These are phyloP conservation scores for Metarhizium robertsii DNA, from an alignment of 2,329 filamentous ascomycete species.

Conservation along the genomic window DNA sequence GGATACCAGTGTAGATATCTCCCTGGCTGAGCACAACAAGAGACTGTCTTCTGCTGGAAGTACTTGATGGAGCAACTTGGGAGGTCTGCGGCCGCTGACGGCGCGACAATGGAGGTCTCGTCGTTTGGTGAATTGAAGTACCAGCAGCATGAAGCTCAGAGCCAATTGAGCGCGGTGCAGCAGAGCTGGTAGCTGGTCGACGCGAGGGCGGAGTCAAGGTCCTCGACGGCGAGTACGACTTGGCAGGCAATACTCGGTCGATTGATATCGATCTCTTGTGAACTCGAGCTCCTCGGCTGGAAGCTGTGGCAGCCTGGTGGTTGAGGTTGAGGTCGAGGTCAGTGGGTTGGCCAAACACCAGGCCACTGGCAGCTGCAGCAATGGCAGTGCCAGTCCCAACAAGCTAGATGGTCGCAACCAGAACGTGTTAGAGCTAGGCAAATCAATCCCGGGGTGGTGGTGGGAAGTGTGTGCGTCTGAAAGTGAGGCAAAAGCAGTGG, in stretches of 20 bases:
- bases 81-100: conserved; percentile 27
- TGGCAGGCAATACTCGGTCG: conserved; percentile 22
- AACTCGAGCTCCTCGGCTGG: conserved; percentile 7
- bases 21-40: conserved; percentile 16
- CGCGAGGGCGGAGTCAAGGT: conserved; percentile 3
- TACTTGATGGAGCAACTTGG: conserved; percentile 32
- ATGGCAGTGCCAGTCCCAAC: conserved; percentile 53
- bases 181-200: conserved; percentile 6
- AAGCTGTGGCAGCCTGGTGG: conserved; percentile 12
- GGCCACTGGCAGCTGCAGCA: conserved; percentile 48
- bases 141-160: conserved; percentile 13
- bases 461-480: neutral
- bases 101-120: conserved; percentile 26
- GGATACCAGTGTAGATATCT: neutral
- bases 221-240: conserved; percentile 1
- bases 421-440: conserved; percentile 12
- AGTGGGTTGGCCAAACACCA: conserved; percentile 47
- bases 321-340: conserved; percentile 33
- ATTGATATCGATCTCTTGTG: conserved; percentile 21
- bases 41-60: conserved; percentile 32
- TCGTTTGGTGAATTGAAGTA: conserved; percentile 19
- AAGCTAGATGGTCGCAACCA: conserved; percentile 32
- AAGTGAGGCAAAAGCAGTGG: neutral
- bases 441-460: neutral
- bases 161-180: neutral